Evolutionary conservation across 768 basidiomycete species (phyloP).

Genomic region (Boletus vinaceobasis): DNA sequence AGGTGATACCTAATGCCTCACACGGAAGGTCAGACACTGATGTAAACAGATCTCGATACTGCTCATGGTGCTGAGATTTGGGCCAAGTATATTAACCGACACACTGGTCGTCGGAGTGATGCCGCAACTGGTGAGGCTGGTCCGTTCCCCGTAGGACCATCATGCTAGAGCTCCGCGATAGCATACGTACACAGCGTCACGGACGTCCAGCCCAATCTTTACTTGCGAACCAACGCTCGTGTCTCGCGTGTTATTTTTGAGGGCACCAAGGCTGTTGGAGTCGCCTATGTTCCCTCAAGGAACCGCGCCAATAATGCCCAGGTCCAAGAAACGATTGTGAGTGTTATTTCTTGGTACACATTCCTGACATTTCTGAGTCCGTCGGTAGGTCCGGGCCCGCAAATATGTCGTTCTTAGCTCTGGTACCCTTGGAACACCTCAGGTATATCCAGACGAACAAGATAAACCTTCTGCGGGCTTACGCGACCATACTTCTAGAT

Average conservation of each 20-base stretch:
- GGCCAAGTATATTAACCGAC: slow-evolving; percentile 76
- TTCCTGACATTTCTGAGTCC: background rate
- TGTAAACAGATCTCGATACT: slow-evolving; percentile 47
- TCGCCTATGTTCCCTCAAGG: slow-evolving; percentile 63
- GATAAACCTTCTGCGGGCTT: background rate
- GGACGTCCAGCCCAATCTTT: slow-evolving; percentile 66
- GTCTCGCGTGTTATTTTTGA: slow-evolving; percentile 71
- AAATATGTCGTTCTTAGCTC: slow-evolving; percentile 64
- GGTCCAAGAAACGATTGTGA: slow-evolving; percentile 55
- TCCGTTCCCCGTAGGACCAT: background rate
- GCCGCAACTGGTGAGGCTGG: slow-evolving; percentile 55
- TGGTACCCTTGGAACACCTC: slow-evolving; percentile 68
- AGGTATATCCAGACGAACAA: slow-evolving; percentile 19
- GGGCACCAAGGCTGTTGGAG: slow-evolving; percentile 67
- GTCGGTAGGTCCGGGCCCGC: slow-evolving; percentile 45
- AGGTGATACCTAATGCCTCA: slow-evolving; percentile 28
- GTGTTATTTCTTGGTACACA: background rate
- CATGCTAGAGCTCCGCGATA: slow-evolving; percentile 14
- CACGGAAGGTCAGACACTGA: background rate
- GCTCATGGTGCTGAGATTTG: slow-evolving; percentile 65
- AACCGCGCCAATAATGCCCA: slow-evolving; percentile 53
- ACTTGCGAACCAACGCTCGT: slow-evolving; percentile 62
- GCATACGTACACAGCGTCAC: slow-evolving; percentile 70
- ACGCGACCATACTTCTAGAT: slow-evolving; percentile 37
- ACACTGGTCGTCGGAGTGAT: slow-evolving; percentile 69